Evolutionary conservation across 2,329 filamentous ascomycete species (phyloP), one percentile per base, ranked within the genome.

Genomic region (Botryosphaeria dothidea): DNA sequence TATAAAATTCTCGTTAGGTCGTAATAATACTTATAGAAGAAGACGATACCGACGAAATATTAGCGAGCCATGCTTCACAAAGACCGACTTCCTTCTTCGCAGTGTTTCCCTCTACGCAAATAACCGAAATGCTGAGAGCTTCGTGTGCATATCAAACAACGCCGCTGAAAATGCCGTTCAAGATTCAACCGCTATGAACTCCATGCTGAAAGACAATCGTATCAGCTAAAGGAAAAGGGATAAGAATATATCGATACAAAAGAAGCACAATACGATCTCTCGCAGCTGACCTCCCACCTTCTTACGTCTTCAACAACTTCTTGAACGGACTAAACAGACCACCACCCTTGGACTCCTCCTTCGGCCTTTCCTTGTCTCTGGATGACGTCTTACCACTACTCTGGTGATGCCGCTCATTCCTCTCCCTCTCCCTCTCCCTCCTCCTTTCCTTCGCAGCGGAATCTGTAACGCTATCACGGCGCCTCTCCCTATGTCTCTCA

Each of bases 301-400:
- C 19, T 58, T 21, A 58, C 21, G 52, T 38, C 56, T 60, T 60
- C 56, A 60, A 41, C 11, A 60, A 21, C 27, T 60, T 60, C 41
- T 34, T 46, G 17, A 60, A 46, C 38, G 56, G 43, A 15, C 56
- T 41, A 25, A 60, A 21, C 23, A 60, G 5, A 15, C 45, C 25
- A 1, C 46, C 46, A 49, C 46, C 17, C 11, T 31, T 31, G n/a
- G 56, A 46, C n/a, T 45, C 56, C 6, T 60, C 56, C 41, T 60
- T 60, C 41, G 41, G 25, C 56, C 27, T 46, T 25, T 58, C 54
- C 36, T 45, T 58, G 15, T 60, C 56, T 13, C 38, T 60, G 11
- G 56, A 48, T n/a, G n/a, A n/a, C 5, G 38, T 46, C 56, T 46
- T 60, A 15, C 54, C 54, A 25, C 54, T 43, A 17, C 56, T 48